Base-by-base conservation (phyloP, 2,329 filamentous ascomycete species). In the Coleophoma crateriformis region DNA sequence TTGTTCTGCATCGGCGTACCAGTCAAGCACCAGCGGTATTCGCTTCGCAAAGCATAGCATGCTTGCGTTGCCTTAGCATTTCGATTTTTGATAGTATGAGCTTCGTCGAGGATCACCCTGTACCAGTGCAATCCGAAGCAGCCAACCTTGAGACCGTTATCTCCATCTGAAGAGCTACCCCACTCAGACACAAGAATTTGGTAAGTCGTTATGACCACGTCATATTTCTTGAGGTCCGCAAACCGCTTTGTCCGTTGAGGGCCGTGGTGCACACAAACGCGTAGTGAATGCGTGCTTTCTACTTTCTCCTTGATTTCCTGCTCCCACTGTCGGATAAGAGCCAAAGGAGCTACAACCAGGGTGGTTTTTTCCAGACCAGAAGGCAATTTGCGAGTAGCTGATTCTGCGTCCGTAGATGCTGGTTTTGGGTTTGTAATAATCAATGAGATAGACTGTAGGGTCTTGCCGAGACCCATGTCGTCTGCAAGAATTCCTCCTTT, bases 1-100 rank as follows among this genome's bases (percentile, higher is more conserved):
- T 96, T 97, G 70, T 99, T 99, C 65, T 99, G 94, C 85, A 99
- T 90, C 0, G 94, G 94, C 1, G 94, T 99, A 47, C 94, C 94
- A 0, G 91, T 96, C 54, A 99, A 71, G 64, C 94, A 97, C 94
- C 94, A 99, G 53, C 94, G 80, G 62, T 96, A 97, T 65, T 94
- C 87, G 17, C 89, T 85, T 32, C 85, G 77, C 33, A 99, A 71
- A 2, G 88, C 88, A 64, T 85, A 99, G 57, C 88, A 94, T 2
- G 94, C 91, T 66, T 96, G 90, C 1, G 92, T 96, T 38, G 89
- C 85, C 70, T 99, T 99, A 19, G 94, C 90, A 58, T 95, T 96
- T 55, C 92, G 85, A 64, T 99, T 99, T 72, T 99, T 99, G 78
- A 99, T 96, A 2, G 88, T 95, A 67, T 99, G 94, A 1, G 94